Evolutionary conservation across 768 basidiomycete genomes (phyloP), one percentile per base, ranked within the genome.

Genomic region (Suillus paluster): DNA sequence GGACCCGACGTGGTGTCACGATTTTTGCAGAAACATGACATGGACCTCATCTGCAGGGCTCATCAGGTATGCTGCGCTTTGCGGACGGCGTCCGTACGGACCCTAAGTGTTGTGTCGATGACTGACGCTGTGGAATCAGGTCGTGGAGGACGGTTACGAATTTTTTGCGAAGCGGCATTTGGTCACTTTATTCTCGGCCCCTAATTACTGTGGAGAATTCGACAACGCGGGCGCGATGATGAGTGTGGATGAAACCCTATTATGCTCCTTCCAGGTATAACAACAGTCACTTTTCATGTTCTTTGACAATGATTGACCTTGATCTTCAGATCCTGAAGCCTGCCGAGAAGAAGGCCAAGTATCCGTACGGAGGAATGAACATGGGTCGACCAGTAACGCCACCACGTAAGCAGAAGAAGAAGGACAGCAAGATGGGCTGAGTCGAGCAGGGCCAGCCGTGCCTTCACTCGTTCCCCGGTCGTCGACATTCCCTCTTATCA

Each of bases 171-270:
- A 99, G 80, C 85, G 97, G 67, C 95, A 97, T 80, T 78, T 99
- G 67, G 97, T 99, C 67, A 99, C 97, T 46, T 76, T 99, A 49
- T 99, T 99, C 81, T 97, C 95, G 25, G 97, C 97, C 57, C 97
- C 97, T 62, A 94, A 94, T 81, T 94, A 94, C 71, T 94, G 91
- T 69, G 92, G 94, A 66, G 92, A 99, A 80, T 99, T 99, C 71
- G 97, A 99, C 77, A 99, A 99, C 76, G 96, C 97, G 5, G 97
- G 97, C 41, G 97, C 97, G 38, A 99, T 99, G 97, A 99, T 99
- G 97, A 95, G 93, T 71, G 97, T 99, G 46, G 97, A 98, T 70
- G 97, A 98, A 79, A 97, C 97, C 10, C 77, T 99, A 66, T 76
- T 99, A 66, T 98, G 97, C 79, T 98, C 96, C 9, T 98, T 99